Base-by-base conservation (phyloP, 2,329 filamentous ascomycete genomes). In the Venturia carpophila region DNA sequence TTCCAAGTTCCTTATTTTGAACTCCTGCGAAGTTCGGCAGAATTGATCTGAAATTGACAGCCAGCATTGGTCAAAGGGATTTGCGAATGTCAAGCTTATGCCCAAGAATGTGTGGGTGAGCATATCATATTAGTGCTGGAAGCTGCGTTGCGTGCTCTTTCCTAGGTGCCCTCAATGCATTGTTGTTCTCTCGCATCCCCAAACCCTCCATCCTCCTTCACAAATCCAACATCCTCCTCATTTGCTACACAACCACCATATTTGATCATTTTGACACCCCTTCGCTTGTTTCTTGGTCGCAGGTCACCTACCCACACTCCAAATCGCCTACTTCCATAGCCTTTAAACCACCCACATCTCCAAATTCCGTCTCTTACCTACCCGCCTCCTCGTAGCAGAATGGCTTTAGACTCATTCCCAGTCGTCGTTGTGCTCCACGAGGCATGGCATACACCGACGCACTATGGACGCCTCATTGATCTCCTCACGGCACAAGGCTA, bases 391-490 rank as follows among this genome's bases (percentile, higher is more conserved):
- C 47, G 47, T 52, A 3, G 24, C 21, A 6, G 10, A 21, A 52
- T 52, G 47, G 47, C 47, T 52, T 15, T 21, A 52, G 47, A 52
- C 47, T 21, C 47, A 24, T 34, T 52, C 11, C 43, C 62, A n/a
- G 41, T 56, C 24, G 24, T 64, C 34, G 42, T 64, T 10, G n/a
- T 64, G 7, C 9, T 64, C n/a, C 47, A 55, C 19, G 62, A 64
- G 47, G 62, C 62, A 52, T 64, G 43, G 42, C 62, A 39, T n/a
- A 52, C 47, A 24, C 47, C 47, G 34, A 19, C 30, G 10, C 42
- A 64, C 24, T 55, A 64, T 19, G 37, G 42, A n/a, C 43, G 37
- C 47, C 30, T 64, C n/a, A 64, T 64, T 30, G 62, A 64, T 34
- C 19, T 42, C 13, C 60, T 63, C 41, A 63, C 19, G 19, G 37